Conservation (phyloP, 2,329 filamentous ascomycete genomes). For the Pyricularia grisea region DNA sequence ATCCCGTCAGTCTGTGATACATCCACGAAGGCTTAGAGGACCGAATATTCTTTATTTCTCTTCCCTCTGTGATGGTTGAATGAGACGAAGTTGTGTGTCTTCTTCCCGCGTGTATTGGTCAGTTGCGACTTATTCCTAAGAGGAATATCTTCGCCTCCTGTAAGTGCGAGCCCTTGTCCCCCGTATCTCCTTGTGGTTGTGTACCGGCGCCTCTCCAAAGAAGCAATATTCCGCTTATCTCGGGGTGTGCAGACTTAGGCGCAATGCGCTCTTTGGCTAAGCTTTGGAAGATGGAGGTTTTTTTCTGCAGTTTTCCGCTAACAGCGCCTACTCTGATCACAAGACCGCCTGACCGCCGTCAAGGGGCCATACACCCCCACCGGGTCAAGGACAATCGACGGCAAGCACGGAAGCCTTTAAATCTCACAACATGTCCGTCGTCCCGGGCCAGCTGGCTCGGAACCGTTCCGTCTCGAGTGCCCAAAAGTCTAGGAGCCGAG, state of each 20-base stretch:
- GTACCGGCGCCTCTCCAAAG: not conserved
- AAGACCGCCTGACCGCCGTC: not conserved
- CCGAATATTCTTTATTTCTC: slow-evolving; percentile 12
- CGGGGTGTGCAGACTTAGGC: not conserved
- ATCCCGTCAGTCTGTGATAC: not conserved
- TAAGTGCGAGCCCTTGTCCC: slow-evolving; percentile 23
- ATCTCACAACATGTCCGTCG: slow-evolving; percentile 48
- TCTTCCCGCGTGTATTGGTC: slow-evolving; percentile 15
- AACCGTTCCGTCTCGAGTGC: slow-evolving; percentile 51
- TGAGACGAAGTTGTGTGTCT: slow-evolving; percentile 21
- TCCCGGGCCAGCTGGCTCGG: slow-evolving; percentile 41
- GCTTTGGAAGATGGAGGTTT: not conserved
- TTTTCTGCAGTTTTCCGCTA: slow-evolving; percentile 15
- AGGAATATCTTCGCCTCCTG: slow-evolving; percentile 16
- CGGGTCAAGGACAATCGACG: slow-evolving; percentile 12
- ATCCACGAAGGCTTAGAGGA: not conserved
- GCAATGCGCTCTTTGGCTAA: not conserved
- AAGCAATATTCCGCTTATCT: not conserved
- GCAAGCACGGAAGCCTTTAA: slow-evolving; percentile 22
- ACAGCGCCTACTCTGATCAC: slow-evolving; percentile 10
- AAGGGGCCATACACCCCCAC: slow-evolving; percentile 8
- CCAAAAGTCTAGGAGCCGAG: slow-evolving; percentile 31
- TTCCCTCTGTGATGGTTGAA: slow-evolving; percentile 25
- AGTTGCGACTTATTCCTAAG: slow-evolving; percentile 12
- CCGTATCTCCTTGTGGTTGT: not conserved